Percentiles rank a stretch among this genome's conserved stretches.
phyloP scores from a whole-genome alignment of 1,284 basidiomycete genomes.

The Tylopilus sp. region DNA sequence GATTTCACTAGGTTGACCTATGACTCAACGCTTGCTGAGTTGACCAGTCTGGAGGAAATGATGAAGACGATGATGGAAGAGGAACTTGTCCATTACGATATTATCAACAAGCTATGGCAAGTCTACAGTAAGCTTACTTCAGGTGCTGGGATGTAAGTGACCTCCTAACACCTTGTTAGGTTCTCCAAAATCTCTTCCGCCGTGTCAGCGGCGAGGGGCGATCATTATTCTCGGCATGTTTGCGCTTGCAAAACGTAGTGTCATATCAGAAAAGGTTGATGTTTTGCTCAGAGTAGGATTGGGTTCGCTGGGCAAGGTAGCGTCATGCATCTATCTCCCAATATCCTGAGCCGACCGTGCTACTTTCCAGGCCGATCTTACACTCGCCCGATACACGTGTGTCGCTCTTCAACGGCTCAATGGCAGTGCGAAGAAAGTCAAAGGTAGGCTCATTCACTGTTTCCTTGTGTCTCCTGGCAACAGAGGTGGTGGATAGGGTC shows the following conservation, averaged over 20 bases:
- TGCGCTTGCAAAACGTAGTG: constrained; percentile 77
- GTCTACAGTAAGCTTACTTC: constrained; percentile 73
- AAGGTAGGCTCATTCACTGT: constrained; percentile 52
- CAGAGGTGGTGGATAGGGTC: constrained; percentile 53
- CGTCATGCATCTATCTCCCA: constrained; percentile 1
- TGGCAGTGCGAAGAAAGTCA: constrained; percentile 96
- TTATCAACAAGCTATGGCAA: constrained; percentile 91
- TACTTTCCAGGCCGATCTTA: constrained; percentile 68
- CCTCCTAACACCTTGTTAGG: constrained; percentile 42
- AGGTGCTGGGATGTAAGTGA: background rate
- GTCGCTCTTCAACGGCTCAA: constrained; percentile 89
- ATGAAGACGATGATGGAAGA: constrained; percentile 94
- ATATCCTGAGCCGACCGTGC: background rate
- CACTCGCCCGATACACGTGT: constrained; percentile 90
- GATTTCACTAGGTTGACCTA: constrained; percentile 69
- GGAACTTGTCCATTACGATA: constrained; percentile 75
- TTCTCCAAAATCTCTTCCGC: constrained; percentile 69
- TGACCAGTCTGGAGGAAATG: constrained; percentile 95
- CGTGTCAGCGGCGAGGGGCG: constrained; percentile 83
- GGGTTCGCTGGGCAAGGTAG: constrained; percentile 78
- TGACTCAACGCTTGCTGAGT: constrained; percentile 88
- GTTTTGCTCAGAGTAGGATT: constrained; percentile 86
- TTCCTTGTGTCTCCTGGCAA: background rate
- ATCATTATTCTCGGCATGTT: constrained; percentile 97
- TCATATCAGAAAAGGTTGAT: constrained; percentile 88